These are phyloP conservation scores for Aquilaria agallochum DNA, from an alignment of 441 rosid genomes.

Conservation along the genomic window DNA sequence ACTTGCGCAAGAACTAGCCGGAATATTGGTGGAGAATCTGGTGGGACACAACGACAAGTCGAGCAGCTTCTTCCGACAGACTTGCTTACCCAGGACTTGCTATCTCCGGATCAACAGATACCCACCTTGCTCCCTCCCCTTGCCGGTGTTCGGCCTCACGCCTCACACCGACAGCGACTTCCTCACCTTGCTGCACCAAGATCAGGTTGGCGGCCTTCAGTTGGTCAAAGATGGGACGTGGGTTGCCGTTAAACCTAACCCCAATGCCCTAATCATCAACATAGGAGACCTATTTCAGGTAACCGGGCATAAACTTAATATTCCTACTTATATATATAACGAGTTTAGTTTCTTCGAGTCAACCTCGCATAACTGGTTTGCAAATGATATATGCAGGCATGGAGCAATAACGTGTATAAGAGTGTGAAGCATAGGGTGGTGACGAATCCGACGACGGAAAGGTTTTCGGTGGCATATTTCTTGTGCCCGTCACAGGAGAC, in stretches of 20 bases:
- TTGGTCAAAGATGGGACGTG: constrained; percentile 74
- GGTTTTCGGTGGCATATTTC: constrained; percentile 89
- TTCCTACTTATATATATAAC: not conserved
- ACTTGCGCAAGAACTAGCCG: constrained; percentile 67
- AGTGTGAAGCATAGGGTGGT: constrained; percentile 84
- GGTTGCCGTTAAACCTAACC: constrained; percentile 85
- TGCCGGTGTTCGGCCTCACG: constrained; percentile 60
- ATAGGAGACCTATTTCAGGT: constrained; percentile 93
- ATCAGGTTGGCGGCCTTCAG: constrained; percentile 86
- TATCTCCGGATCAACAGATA: constrained; percentile 84
- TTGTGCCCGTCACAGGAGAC: constrained; percentile 79
- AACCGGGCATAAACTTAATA: not conserved
- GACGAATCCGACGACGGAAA: constrained; percentile 58
- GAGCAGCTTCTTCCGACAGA: constrained; percentile 45
- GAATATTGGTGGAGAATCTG: constrained; percentile 59
- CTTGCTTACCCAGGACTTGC: constrained; percentile 62
- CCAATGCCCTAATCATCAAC: constrained; percentile 72
- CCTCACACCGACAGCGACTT: constrained; percentile 98
- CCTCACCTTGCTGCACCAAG: constrained; percentile 84
- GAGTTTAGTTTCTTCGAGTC: not conserved
- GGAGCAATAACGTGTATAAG: constrained; percentile 84
- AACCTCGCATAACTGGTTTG: not conserved
- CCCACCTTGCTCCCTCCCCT: constrained; percentile 68
- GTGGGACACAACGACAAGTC: constrained; percentile 43
- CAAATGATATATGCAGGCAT: constrained; percentile 42